Evolutionary conservation across 1,284 basidiomycete genomes (phyloP), one percentile per base, ranked within the genome.

Genomic region (Ustilago bromivora): DNA sequence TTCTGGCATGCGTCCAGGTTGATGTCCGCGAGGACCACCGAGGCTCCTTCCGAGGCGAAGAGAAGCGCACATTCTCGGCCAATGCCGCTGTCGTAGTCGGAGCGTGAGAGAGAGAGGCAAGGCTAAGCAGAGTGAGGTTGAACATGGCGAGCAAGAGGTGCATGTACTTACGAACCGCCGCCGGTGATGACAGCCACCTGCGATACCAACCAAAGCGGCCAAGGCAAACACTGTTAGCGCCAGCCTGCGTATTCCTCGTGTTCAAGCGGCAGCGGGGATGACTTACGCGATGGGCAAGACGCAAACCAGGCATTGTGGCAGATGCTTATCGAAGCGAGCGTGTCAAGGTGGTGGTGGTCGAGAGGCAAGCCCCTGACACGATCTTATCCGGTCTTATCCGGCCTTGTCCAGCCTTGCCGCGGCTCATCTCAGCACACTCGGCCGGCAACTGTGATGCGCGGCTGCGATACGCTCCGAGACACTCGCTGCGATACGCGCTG

Each of bases 61-160:
- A 98, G 90, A 72, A 97, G 89, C 23, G 94, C 92, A 1, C 94
- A 92, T 88, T 98, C 95, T 68, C 97, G 90, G 46, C 96, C 96
- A 86, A 98, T 97, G 13, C 96, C 96, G 71, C 72, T 75, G 58
- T 47, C 17, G 13, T 32, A 23, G 32, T 32, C 23, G n/a, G 13
- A 15, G n/a, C 15, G 10, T 8, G 12, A 38, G 13, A 36, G 28
- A 43, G 34, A 56, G 23, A 38, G 13, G 12, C 38, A 49, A 28
- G 23, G 23, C 23, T 49, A 31, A 64, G 57, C 41, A 51, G 31
- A 43, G 5, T 17, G 23, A 23, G 13, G 3, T 12, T 31, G 23
- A 34, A 6, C 5, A 35, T 28, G 23, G 34, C 19, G 10, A 34
- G 51, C 11, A 35, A 4, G 5, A 49, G 13, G 32, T 49, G 6